A percentile compares a stretch with the other conserved stretches of the same genome.
These are phyloP conservation scores for Claviceps spartinae DNA, from an alignment of 2,329 filamentous ascomycete genomes.

Conservation along the genomic window DNA sequence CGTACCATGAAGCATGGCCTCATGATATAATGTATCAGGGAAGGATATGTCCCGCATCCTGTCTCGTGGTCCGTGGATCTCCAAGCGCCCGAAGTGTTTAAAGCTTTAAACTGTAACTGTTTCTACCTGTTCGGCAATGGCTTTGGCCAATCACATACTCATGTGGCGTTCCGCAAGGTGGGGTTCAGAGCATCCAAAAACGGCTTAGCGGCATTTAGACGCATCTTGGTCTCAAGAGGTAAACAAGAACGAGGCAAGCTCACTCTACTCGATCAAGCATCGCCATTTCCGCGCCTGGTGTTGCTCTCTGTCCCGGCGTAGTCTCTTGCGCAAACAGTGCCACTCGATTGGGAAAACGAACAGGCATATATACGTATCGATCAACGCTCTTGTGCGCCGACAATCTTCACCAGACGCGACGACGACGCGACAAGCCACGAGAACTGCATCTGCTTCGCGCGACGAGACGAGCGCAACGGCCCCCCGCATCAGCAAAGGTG, in stretches of 20 bases:
- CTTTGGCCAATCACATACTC: no score
- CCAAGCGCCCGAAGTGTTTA: no score
- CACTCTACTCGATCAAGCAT: slow-evolving; percentile 6
- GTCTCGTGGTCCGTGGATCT: no score
- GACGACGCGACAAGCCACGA: background rate
- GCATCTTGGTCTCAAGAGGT: slow-evolving; percentile 4
- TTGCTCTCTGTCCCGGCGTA: background rate
- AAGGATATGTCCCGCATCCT: no score
- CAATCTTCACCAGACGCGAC: slow-evolving; percentile 5
- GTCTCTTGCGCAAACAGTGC: background rate
- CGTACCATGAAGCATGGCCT: no score
- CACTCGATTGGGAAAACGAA: background rate
- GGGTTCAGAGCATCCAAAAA: slow-evolving; percentile 1
- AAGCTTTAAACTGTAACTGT: no score
- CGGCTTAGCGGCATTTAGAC: slow-evolving; percentile 5
- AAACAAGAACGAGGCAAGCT: slow-evolving; percentile 9
- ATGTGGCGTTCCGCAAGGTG: background rate
- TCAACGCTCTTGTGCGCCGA: slow-evolving; percentile 1
- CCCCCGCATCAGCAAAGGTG: slow-evolving; percentile 5
- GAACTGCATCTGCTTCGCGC: slow-evolving; percentile 1
- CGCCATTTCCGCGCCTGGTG: slow-evolving; percentile 2
- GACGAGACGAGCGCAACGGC: background rate
- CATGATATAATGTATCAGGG: no score
- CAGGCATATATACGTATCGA: background rate
- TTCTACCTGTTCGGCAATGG: no score